Evolutionary conservation across 2,329 filamentous ascomycete genomes (phyloP).

Genomic region (Talaromyces sp.): DNA sequence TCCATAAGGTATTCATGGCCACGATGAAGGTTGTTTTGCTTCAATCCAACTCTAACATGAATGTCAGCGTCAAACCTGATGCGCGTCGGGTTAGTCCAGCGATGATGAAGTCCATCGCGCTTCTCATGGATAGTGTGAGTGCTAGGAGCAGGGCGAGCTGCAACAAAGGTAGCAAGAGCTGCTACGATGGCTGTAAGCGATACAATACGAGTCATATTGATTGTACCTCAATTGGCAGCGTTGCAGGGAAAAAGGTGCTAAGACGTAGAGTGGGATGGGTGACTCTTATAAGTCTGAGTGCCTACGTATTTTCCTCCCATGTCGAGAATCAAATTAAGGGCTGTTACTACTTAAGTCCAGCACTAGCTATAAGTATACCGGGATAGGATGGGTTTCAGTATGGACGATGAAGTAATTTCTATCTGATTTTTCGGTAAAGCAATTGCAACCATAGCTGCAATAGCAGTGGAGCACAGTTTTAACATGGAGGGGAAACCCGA

Average conservation of each 20-base stretch:
- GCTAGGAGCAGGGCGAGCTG: conserved; percentile 11
- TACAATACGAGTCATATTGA: background rate
- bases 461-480: no score
- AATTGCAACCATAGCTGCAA: no score
- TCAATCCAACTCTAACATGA: conserved; percentile 15
- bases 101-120: conserved; percentile 4
- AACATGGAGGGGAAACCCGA: no score
- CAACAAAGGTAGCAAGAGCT: conserved; percentile 6
- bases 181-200: conserved; percentile 10
- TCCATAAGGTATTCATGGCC: conserved; percentile 16
- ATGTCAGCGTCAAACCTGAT: conserved; percentile 7
- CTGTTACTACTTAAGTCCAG: no score
- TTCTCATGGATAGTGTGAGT: conserved; percentile 15
- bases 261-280: background rate
- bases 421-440: no score
- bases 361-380: background rate
- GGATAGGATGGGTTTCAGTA: background rate
- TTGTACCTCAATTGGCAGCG: background rate
- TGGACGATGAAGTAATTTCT: background rate
- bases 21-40: conserved; percentile 15
- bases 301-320: background rate
- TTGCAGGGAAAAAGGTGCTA: background rate
- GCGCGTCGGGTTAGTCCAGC: conserved; percentile 6
- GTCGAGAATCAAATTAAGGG: background rate
- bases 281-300: background rate